These are phyloP conservation scores for Vaccinium myrtillus DNA, from an alignment of 148 eudicot species.

Conservation along the genomic window DNA sequence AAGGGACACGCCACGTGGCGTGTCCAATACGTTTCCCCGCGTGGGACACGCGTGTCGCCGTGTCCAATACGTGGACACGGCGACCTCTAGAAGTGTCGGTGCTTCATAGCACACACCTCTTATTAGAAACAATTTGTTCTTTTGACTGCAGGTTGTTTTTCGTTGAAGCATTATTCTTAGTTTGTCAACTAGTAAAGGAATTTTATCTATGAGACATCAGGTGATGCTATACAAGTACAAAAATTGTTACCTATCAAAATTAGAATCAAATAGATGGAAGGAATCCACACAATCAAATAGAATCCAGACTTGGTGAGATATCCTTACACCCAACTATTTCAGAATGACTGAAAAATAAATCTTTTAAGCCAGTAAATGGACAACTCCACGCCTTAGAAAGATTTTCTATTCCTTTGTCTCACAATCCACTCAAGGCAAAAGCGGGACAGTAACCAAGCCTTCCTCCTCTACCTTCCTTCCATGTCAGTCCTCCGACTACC, in stretches of 20 bases:
- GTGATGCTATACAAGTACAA: not conserved
- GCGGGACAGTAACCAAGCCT: slow-evolving; percentile 5
- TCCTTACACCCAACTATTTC: not conserved
- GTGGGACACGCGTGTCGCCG: too few species aligned
- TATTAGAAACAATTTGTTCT: not conserved
- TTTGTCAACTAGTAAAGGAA: not conserved
- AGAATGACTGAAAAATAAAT: not conserved
- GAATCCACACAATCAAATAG: not conserved
- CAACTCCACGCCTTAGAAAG: not conserved
- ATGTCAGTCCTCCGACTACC: not conserved
- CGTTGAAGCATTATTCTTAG: not conserved
- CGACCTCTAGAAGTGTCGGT: too few species aligned
- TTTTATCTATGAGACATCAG: not conserved
- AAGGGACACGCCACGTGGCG: too few species aligned
- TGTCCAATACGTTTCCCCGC: too few species aligned
- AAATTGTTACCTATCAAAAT: not conserved
- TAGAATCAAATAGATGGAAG: not conserved
- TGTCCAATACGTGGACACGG: too few species aligned
- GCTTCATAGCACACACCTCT: not conserved
- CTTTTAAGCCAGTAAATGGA: not conserved
- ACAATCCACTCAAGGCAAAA: not conserved
- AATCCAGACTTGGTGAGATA: not conserved
- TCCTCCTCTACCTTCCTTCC: not conserved
- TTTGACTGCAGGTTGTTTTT: not conserved
- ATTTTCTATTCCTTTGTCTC: not conserved